Conservation (phyloP, 192 early-diverging fungal genomes). For the Gaertneriomyces sp. region DNA sequence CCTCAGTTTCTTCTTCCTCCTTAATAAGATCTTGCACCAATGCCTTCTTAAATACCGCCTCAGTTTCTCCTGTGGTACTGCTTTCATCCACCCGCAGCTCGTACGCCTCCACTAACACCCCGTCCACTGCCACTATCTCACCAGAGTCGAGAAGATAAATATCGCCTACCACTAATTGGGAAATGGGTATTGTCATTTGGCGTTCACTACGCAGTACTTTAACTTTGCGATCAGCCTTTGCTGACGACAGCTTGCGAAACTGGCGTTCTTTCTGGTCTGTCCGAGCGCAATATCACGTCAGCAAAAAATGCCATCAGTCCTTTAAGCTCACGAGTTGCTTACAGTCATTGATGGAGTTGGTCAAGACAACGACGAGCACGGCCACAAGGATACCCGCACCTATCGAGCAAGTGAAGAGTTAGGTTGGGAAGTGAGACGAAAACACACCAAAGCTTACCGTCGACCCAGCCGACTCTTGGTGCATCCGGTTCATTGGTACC, state of each 20-base stretch:
- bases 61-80: slow-evolving; percentile 84
- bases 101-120: slow-evolving; percentile 68
- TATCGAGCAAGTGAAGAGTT: too few species aligned
- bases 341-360: slow-evolving; percentile 74
- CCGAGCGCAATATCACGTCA: too few species aligned
- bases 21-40: too few species aligned
- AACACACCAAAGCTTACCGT: slow-evolving; percentile 25
- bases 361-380: slow-evolving; percentile 79
- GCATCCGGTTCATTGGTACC: slow-evolving; percentile 48
- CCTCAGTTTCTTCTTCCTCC: not conserved
- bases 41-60: slow-evolving; percentile 66
- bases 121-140: slow-evolving; percentile 90
- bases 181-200: slow-evolving; percentile 65
- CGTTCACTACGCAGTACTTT: slow-evolving; percentile 68
- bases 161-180: slow-evolving; percentile 86
- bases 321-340: slow-evolving; percentile 14
- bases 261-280: slow-evolving; percentile 24
- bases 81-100: slow-evolving; percentile 85
- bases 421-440: too few species aligned
- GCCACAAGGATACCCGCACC: slow-evolving; percentile 75
- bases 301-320: slow-evolving; percentile 3
- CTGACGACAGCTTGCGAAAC: slow-evolving; percentile 35
- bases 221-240: slow-evolving; percentile 26
- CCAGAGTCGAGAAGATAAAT: slow-evolving; percentile 81
- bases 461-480: slow-evolving; percentile 38